Evolutionary conservation across 2,329 filamentous ascomycete genomes (phyloP), one percentile per base, ranked within the genome.

Genomic region (Phaeophleospora eucalypticola): DNA sequence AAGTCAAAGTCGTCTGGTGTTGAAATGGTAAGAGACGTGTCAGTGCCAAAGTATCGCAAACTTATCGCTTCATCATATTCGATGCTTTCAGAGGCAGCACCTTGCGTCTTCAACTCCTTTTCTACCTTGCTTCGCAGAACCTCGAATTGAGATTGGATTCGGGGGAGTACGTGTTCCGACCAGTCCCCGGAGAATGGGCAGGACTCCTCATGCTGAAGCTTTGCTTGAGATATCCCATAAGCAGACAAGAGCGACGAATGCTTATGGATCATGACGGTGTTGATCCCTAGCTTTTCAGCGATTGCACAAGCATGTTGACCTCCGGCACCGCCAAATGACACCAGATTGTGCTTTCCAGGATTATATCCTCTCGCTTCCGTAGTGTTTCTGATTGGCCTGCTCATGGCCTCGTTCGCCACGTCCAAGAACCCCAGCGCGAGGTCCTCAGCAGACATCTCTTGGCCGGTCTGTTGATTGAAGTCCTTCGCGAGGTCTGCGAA

Each of bases 301-400:
- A 94, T 91, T 1, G 86, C 86, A 17, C 89, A 85, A 1, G 88
- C 89, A 60, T 94, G 88, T 64, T 94, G 88, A 0, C 88, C 88
- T 40, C 89, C 89, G 0, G 89, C 89, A 45, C 89, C 89, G 29
- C 89, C 89, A 67, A 95, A 95, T 0, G 87, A 91, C 0, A 89
- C 88, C 36, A 95, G 76, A 14, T 87, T 76, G 66, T 95, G 89
- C 55, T 86, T 86, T 1, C 86, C 87, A 0, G 88, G 89, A 63
- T 94, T 88, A 54, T 91, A 87, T 0, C 89, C 89, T 64, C 90
- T 87, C 16, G 88, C 89, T 66, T 95, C 89, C 0, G 89, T 95
- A 51, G 94, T 78, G 33, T 87, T 89, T 17, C 89, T 78, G 52
- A 95, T 95, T 0, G 89, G 89, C 32, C 88, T 75, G 2, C 85